Evolutionary conservation across 1,139 yeast species (phyloP).

Genomic region (Pichia sp.): DNA sequence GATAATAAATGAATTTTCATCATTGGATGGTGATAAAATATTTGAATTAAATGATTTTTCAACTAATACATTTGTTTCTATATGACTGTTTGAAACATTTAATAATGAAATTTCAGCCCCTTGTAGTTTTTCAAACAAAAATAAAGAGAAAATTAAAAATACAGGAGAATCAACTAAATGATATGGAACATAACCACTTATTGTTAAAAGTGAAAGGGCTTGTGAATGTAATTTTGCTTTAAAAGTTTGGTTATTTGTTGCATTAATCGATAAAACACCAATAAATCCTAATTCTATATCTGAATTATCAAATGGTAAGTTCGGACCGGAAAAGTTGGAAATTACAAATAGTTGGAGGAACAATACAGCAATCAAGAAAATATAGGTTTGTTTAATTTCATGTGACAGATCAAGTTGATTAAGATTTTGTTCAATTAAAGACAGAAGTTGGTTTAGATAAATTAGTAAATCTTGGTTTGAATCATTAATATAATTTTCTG

Average conservation of each 20-base stretch:
- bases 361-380: slow-evolving; percentile 42
- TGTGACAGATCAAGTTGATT: background rate
- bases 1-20: slow-evolving; percentile 32
- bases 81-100: slow-evolving; percentile 9
- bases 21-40: slow-evolving; percentile 13
- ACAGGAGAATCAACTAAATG: slow-evolving; percentile 50
- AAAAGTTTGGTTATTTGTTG: slow-evolving; percentile 9
- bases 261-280: slow-evolving; percentile 5
- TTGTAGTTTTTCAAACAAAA: slow-evolving; percentile 47
- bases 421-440: slow-evolving; percentile 4
- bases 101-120: slow-evolving; percentile 31
- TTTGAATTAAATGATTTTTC: slow-evolving; percentile 16
- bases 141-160: slow-evolving; percentile 39
- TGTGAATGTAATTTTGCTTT: slow-evolving; percentile 15
- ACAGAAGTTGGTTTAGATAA: slow-evolving; percentile 11
- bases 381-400: slow-evolving; percentile 8
- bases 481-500: slow-evolving; percentile 6
- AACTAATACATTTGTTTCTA: slow-evolving; percentile 25
- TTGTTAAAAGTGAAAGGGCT: slow-evolving; percentile 35
- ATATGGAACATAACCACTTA: slow-evolving; percentile 62
- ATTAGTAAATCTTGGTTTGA: background rate
- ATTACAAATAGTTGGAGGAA: slow-evolving; percentile 67
- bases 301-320: slow-evolving; percentile 33
- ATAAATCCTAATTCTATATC: slow-evolving; percentile 25
- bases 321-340: slow-evolving; percentile 81